phyloP scores from a whole-genome alignment of 345 rosid genomes.

The Citropsis articulata region DNA sequence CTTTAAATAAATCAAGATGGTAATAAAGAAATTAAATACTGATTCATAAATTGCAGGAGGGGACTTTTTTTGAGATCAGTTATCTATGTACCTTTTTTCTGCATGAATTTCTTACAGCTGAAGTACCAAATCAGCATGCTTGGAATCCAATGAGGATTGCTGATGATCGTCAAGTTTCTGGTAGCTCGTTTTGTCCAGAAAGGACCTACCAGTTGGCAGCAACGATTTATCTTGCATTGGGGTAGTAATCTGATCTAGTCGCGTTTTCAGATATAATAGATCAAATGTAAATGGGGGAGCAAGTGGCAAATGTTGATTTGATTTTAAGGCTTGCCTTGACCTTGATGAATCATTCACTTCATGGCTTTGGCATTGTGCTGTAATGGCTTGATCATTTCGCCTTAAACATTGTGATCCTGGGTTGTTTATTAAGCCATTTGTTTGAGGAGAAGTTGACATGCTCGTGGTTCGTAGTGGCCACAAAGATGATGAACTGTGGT shows the following conservation, averaged over 20 bases:
- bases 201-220: neutral
- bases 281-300: slow-evolving; percentile 31
- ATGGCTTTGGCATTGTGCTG: slow-evolving; percentile 3
- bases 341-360: slow-evolving; percentile 1
- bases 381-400: slow-evolving; percentile 3
- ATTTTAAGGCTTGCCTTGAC: slow-evolving; percentile 1
- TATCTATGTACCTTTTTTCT: neutral
- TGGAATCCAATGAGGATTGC: slow-evolving; percentile 21
- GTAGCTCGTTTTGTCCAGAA: slow-evolving; percentile 3
- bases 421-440: neutral
- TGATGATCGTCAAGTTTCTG: slow-evolving; percentile 16
- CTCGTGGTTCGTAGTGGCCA: slow-evolving; percentile 5
- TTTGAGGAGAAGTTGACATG: slow-evolving; percentile 12
- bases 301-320: slow-evolving; percentile 11
- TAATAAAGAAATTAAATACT: neutral
- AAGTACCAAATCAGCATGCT: slow-evolving; percentile 23
- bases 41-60: neutral
- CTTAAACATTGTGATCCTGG: neutral
- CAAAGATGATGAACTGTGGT: neutral
- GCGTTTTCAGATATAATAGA: slow-evolving; percentile 36
- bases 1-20: too few relatives aligned
- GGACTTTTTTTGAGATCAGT: neutral
- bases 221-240: slow-evolving; percentile 9
- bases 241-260: slow-evolving; percentile 32
- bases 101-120: slow-evolving; percentile 19